Evolutionary conservation across 495 filamentous ascomycete species (phyloP).

Genomic region (Tuber aestivum): DNA sequence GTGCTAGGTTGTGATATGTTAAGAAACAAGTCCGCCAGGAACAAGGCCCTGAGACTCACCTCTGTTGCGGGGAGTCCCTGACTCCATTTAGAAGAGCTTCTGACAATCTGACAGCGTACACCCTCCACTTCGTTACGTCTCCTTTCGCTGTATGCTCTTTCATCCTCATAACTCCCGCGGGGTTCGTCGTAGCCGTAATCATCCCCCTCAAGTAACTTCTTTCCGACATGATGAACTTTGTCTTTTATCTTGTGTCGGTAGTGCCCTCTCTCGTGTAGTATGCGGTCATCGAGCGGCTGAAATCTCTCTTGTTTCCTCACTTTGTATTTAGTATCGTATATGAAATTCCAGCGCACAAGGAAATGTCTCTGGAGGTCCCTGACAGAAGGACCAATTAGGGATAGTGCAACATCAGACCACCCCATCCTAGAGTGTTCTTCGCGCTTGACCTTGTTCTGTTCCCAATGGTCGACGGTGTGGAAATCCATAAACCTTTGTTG

Average conservation of each 20-base stretch:
- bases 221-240: slow-evolving; percentile 28
- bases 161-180: slow-evolving; percentile 24
- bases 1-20: slow-evolving; percentile 46
- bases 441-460: slow-evolving; percentile 81
- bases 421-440: slow-evolving; percentile 80
- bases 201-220: slow-evolving; percentile 18
- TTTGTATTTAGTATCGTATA: slow-evolving; percentile 76
- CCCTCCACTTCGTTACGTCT: slow-evolving; percentile 44
- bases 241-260: slow-evolving; percentile 33
- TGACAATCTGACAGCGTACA: slow-evolving; percentile 61
- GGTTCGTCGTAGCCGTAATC: slow-evolving; percentile 15
- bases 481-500: slow-evolving; percentile 67
- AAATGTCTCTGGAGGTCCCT: slow-evolving; percentile 75
- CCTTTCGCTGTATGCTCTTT: slow-evolving; percentile 11
- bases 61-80: slow-evolving; percentile 40
- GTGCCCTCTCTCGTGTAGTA: slow-evolving; percentile 26
- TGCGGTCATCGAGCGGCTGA: slow-evolving; percentile 45
- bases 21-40: slow-evolving; percentile 49
- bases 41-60: not conserved
- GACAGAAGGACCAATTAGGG: slow-evolving; percentile 70
- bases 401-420: slow-evolving; percentile 84
- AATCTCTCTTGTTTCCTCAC: slow-evolving; percentile 61
- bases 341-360: slow-evolving; percentile 86
- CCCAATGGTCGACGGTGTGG: slow-evolving; percentile 72
- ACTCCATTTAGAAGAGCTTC: slow-evolving; percentile 47